phyloP scores from a whole-genome alignment of 139 green algal genomes.

The Micractinium sp. region DNA sequence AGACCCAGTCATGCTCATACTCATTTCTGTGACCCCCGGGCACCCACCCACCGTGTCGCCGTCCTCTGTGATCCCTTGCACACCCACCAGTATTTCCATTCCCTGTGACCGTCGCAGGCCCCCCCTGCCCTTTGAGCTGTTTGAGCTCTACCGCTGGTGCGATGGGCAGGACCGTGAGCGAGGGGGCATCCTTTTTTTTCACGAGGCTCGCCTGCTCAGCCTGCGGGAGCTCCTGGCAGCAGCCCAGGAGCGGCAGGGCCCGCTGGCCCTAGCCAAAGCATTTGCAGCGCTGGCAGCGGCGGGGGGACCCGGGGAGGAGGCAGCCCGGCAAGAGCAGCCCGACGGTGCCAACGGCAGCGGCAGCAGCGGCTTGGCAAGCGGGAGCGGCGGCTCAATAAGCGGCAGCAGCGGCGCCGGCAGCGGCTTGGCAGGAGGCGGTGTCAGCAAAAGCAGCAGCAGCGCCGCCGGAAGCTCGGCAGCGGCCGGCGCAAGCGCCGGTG shows the following conservation, averaged over 20 bases:
- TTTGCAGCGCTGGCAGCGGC: neutral
- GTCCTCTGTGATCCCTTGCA: neutral
- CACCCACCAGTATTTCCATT: neutral
- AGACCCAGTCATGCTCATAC: no score
- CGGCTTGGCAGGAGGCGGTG: neutral
- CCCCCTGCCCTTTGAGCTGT: constrained; percentile 23
- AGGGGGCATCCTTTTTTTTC: constrained; percentile 6
- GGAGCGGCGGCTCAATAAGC: neutral
- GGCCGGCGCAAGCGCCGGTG: neutral
- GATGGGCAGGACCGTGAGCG: constrained; percentile 12
- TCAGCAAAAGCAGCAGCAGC: neutral
- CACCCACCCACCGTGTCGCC: no score
- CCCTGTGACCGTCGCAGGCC: neutral
- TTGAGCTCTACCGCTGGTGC: constrained; percentile 24
- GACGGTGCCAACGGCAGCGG: neutral
- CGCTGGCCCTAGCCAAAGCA: neutral
- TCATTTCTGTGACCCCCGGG: no score
- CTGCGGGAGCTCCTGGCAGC: constrained; percentile 1
- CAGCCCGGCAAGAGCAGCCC: neutral
- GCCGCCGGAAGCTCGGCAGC: neutral
- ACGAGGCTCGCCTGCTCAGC: constrained; percentile 20
- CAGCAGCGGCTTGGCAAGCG: neutral
- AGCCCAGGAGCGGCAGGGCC: constrained; percentile 9
- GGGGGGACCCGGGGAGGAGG: neutral
- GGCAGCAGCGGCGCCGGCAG: neutral